Base-by-base conservation (phyloP, 768 basidiomycete genomes). In the Strobilomyces echinocephalus region DNA sequence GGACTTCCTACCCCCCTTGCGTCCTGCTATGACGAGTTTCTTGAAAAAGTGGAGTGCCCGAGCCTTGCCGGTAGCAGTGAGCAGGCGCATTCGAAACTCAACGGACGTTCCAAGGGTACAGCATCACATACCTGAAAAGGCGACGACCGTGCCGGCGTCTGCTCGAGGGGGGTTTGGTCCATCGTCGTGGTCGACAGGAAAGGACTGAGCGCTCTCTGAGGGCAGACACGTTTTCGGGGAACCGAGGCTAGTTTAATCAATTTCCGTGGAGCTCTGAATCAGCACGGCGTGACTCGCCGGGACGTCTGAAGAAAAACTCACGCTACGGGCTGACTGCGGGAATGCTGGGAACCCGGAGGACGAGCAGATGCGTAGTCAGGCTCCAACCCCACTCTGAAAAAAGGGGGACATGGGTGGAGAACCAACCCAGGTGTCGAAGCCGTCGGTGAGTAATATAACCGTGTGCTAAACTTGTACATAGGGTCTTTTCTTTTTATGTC, bases 1-100 rank as follows among this genome's bases (percentile, higher is more conserved):
- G 16, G 63, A 43, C 53, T 63, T 71, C 43, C 62, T 67, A 7
- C 45, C 58, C 41, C 63, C 60, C 38, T 68, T 59, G 33, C 76
- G 71, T 33, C 68, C 67, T 52, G 69, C 73, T 6, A 57, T 30
- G 24, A 67, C 65, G 44, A 62, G 72, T 62, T 60, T 75, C 71
- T 60, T 79, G 67, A 60, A 70, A 50, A 65, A 79, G 59, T 64
- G 70, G 65, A 69, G 64, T 67, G 52, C 73, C 48, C 73, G 74
- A 53, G 57, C 56, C 66, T 66, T 51, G 20, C 12, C 52, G 46
- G 50, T 16, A 26, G 49, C 10, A 30, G 42, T 48, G 20, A 45
- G 50, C 26, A 21, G 60, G 41, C 46, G 15, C 4, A 44, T 63
- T 63, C 48, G 4, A 50, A 71, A 60, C 42, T 18, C 2, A 52